Base-by-base conservation (phyloP, 106 monocot genomes). In the Apostasia ramifera region DNA sequence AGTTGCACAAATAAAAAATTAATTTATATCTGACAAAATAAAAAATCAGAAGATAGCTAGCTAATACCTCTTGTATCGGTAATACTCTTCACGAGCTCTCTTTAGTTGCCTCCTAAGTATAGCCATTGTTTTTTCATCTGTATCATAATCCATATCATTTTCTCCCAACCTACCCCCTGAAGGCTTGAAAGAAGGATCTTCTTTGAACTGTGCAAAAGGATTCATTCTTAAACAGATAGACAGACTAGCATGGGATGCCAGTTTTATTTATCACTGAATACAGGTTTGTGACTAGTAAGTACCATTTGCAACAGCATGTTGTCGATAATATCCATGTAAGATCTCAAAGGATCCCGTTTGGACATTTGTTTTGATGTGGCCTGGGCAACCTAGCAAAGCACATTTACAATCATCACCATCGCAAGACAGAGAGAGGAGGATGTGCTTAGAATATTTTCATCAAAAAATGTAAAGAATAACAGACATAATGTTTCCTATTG, bases 101-200 rank as follows among this genome's bases (percentile, higher is more conserved):
- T 86, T 86, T 45, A 97, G 89, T 55, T 97, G 95, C 11, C 92
- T 92, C 50, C 95, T 86, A 49, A 97, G 76, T 26, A 80, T 78
- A 66, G 95, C 95, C 95, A 97, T 97, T 55, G 95, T 84, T 74
- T 92, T 86, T 57, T 97, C 89, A 81, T 97, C 95, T 0, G 95
- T 92, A 69, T 97, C 95, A 81, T 97, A 97, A 53, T 97, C 95
- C 95, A 97, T 97, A 76, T 97, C 95, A 73, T 97, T 97, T 86
- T 92, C 92, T 5, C 95, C 95, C 55, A 97, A 72, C 84, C 92
- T 86, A 61, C 95, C 95, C 3, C 95, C 95, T 55, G 92, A 92
- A 60, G 95, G 92, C 68, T 92, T 97, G 73, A 97, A 92, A 72
- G 91, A 86, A 59, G 92, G 95, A 89, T 97, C 95, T 69, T 92